Base-by-base conservation (phyloP, 2,329 filamentous ascomycete species). In the Endothia cerciana region DNA sequence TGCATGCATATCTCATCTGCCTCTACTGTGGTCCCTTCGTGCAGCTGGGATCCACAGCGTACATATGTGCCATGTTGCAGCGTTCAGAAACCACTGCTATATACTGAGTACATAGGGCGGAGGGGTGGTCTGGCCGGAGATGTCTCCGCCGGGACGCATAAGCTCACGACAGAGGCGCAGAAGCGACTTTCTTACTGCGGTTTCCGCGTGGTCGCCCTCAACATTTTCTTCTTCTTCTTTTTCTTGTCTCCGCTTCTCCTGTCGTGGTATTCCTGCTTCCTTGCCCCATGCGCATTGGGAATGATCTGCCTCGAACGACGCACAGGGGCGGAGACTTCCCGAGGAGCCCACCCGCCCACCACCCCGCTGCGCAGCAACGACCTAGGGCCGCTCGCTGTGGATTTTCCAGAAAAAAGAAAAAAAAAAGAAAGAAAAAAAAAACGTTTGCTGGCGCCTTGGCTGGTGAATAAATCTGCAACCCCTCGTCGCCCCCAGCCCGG, bases 1-100 rank as follows among this genome's bases (percentile, higher is more conserved):
- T 66, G 53, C 45, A 55, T 63, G 60, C 64, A 60, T 63, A 38
- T 47, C 28, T 43, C 36, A 3, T 43, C 41, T 43, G 19, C 41
- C 17, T 11, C n/a, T 49, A 13, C 25, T 28, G 47, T 51, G 47
- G 47, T 28, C 47, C 47, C 47, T 51, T 17, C 25, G 47, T 51
- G 47, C 47, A 49, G 47, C 25, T 49, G n/a, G n/a, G 1, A 49
- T 11, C 47, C 47, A 28, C 22, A 11, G 11, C 47, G 22, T 49
- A 49, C 6, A 11, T 22, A 15, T n/a, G n/a, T n/a, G n/a, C n/a
- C n/a, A n/a, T n/a, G n/a, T n/a, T n/a, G n/a, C 22, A 11, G 11
- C 47, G 22, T 49, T 28, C 6, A 11, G 22, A 15, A 7, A 6
- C 6, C 33, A 36, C 10, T 36, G 33, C 2, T 28, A 28, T 45